Base-by-base conservation (phyloP, 2,329 filamentous ascomycete species). In the Fusarium haematococcum region DNA sequence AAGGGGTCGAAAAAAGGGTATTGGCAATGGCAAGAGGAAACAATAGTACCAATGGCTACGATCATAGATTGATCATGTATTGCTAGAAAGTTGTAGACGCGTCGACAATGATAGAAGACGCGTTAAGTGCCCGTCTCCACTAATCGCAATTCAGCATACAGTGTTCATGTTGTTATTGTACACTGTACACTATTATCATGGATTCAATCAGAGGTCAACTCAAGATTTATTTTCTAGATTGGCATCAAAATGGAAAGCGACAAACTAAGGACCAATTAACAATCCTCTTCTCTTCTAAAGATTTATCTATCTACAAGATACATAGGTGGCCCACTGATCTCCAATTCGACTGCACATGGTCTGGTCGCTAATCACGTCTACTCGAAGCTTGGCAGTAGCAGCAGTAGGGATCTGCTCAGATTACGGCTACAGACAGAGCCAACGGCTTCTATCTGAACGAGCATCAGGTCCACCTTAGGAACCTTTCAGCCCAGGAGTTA, bases 341-440 rank as follows among this genome's bases (percentile, higher is more conserved):
- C 39, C 54, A 59, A 41, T 20, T 16, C 18, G 39, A 16, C 20
- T 14, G n/a, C 27, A 25, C 48, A 35, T 8, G 32, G 35, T 32
- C 23, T 10, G 18, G 25, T 18, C 43, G 57, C 60, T 69, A 25
- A 65, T 65, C n/a, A 14, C 27, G 32, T 18, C n/a, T 9, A 10
- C 32, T 62, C 39, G 65, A 23, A 37, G 32, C 63, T 72, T 70
- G 48, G 39, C 33, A 27, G 30, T 41, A 39, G 32, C 23, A 43
- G 60, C 33, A 45, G 54, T 43, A 50, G 20, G 32, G n/a, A 48
- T 63, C 65, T 43, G 35, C 33, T 69, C 48, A 77, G 73, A 39
- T 77, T 76, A 58, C 78, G 75, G 20, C 76, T 79, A 32, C 78
- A 75, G 30, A 79, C 65, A 11, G 69, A 68, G 20, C 71, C 71